Percentiles rank a stretch among this genome's conserved stretches.
phyloP scores from a whole-genome alignment of 225 moss, liverwort and hornwort genomes.

The Anthoceros angustus region DNA sequence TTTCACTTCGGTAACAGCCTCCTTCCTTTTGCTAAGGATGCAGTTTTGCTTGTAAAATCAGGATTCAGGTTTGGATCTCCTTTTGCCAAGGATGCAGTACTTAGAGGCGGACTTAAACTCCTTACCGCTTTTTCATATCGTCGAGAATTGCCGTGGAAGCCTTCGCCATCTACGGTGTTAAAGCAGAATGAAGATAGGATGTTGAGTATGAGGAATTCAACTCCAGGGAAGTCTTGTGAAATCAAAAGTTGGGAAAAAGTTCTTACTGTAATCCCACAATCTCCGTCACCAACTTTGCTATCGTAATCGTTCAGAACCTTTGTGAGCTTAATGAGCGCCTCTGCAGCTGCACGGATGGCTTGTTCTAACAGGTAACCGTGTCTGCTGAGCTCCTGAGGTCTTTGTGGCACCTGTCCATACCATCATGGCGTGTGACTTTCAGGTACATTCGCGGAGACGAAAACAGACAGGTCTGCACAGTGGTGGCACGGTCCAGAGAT shows the following conservation, averaged over 20 bases:
- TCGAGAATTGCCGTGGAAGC: slow-evolving; percentile 65
- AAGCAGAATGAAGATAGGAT: slow-evolving; percentile 3
- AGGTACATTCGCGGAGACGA: not conserved
- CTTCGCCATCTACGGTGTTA: slow-evolving; percentile 55
- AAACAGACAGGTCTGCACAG: not conserved
- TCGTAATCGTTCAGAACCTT: slow-evolving; percentile 69
- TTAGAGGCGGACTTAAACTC: slow-evolving; percentile 7
- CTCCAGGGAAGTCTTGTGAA: not conserved
- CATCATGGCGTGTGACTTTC: slow-evolving; percentile 9
- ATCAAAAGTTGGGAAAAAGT: not conserved
- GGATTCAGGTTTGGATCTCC: too few relatives aligned
- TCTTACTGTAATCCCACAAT: slow-evolving; percentile 83
- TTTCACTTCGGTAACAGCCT: too few relatives aligned
- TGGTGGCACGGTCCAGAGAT: not conserved
- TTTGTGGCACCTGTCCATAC: slow-evolving; percentile 44
- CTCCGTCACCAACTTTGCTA: slow-evolving; percentile 84
- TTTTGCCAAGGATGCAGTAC: too few relatives aligned
- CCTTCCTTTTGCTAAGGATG: too few relatives aligned
- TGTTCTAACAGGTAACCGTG: slow-evolving; percentile 58
- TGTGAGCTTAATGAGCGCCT: slow-evolving; percentile 46
- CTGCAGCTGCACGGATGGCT: slow-evolving; percentile 76
- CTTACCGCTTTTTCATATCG: slow-evolving; percentile 62
- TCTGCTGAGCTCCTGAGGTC: slow-evolving; percentile 61
- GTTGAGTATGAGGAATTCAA: not conserved
- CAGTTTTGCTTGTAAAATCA: too few relatives aligned